Evolutionary conservation across 83 land plant species (phyloP), one percentile per base, ranked within the genome.

Genomic region (Picea abies): DNA sequence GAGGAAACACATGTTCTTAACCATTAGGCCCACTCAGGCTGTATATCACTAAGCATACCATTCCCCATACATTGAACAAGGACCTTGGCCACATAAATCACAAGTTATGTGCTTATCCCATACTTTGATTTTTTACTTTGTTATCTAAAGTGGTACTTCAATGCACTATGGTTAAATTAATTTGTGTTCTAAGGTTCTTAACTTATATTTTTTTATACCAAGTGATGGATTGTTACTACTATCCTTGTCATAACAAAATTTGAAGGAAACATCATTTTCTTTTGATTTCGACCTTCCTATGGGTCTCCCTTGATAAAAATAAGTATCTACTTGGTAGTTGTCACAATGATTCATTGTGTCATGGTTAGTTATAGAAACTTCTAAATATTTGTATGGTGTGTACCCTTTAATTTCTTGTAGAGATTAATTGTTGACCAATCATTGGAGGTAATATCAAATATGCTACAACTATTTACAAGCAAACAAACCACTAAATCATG

Each of bases 41-140:
- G 32, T 29, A 32, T 32, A 32, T 32, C 76, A 72, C 76, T 56
- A 72, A 72, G 76, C 58, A 44, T 72, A 72, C 76, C 76, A 72
- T 44, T 72, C 56, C 2, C 76, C 76, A 20, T 72, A 20, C 76
- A 72, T 72, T 22, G 44, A 72, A 39, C 58, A 72, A n/a, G 58
- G 58, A 8, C 76, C 76, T 72, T 72, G 76, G 5, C 58, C 76
- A 72, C 76, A 44, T 11, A 72, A 12, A 44, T 72, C 76, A 72
- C 58, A 72, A 44, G n/a, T 39, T 72, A 72, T n/a, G 47, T 23
- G 3, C 23, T 3, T n/a, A 44, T 72, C 23, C 76, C 76, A 72
- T 14, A 39, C 44, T 39, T 20, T 56, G 20, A n/a, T 6, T 41
- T 72, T 19, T 41, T 20, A 39, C 3, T 41, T 44, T 72, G 15